These are phyloP conservation scores for Extremus antarcticus DNA, from an alignment of 495 filamentous ascomycete genomes.

Conservation along the genomic window DNA sequence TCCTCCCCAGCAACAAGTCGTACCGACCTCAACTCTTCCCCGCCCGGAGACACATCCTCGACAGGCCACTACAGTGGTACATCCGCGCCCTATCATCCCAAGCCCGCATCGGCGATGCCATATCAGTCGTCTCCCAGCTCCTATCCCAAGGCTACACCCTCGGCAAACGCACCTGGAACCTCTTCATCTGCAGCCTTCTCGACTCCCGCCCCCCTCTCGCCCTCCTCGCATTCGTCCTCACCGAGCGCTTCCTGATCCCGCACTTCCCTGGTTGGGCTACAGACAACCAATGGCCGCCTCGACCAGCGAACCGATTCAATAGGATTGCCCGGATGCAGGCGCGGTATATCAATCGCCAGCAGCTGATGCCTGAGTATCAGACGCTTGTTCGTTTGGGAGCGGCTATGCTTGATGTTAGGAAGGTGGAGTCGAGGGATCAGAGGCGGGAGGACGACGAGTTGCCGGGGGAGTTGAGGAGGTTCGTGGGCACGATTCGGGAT, in stretches of 20 bases:
- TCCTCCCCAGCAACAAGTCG: not conserved
- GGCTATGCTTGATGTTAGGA: conserved; percentile 35
- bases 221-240: conserved; percentile 49
- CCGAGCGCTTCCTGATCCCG: conserved; percentile 64
- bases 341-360: conserved; percentile 36
- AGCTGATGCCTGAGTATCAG: conserved; percentile 32
- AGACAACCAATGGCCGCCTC: conserved; percentile 1
- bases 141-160: conserved; percentile 53
- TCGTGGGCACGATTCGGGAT: conserved; percentile 15
- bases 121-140: conserved; percentile 40
- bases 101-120: conserved; percentile 37
- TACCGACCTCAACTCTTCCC: conserved; percentile 30
- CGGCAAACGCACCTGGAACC: conserved; percentile 53
- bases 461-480: conserved; percentile 11
- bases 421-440: conserved; percentile 26
- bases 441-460: not conserved
- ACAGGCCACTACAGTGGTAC: conserved; percentile 47
- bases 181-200: conserved; percentile 42
- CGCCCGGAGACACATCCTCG: conserved; percentile 48
- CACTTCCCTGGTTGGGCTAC: conserved; percentile 59
- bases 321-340: conserved; percentile 19
- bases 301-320: conserved; percentile 23
- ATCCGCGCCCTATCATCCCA: conserved; percentile 44
- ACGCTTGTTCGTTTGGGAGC: conserved; percentile 46
- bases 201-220: conserved; percentile 16